phyloP scores from a whole-genome alignment of 495 filamentous ascomycete genomes.

The Tuber indicum region DNA sequence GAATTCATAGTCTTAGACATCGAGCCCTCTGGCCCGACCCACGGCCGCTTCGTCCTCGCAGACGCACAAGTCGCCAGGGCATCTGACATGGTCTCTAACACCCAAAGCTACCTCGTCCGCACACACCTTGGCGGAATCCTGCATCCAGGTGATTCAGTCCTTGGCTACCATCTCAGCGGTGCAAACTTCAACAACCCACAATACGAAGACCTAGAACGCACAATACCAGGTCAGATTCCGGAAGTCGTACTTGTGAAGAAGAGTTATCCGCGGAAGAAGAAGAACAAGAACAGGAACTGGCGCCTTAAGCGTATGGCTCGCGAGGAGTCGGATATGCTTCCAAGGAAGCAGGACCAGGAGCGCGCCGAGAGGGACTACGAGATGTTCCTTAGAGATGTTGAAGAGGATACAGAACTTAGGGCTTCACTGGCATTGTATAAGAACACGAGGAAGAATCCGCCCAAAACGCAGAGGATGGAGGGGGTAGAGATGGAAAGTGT shows the following conservation, averaged over 20 bases:
- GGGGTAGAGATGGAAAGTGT: constrained; percentile 42
- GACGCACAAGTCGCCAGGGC: constrained; percentile 83
- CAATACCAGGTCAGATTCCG: constrained; percentile 66
- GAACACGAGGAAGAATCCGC: constrained; percentile 47
- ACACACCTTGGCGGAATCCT: constrained; percentile 86
- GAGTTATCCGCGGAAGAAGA: constrained; percentile 76
- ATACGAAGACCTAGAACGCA: constrained; percentile 70
- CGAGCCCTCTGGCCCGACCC: constrained; percentile 64
- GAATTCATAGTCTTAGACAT: constrained; percentile 96
- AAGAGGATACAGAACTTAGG: constrained; percentile 86
- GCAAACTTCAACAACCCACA: constrained; percentile 84
- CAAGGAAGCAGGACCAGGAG: constrained; percentile 72
- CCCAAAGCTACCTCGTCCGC: constrained; percentile 73
- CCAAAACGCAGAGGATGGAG: constrained; percentile 45
- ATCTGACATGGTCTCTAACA: constrained; percentile 81
- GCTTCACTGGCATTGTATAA: constrained; percentile 82
- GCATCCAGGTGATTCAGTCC: constrained; percentile 80
- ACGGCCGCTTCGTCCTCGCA: constrained; percentile 74
- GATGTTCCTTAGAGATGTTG: constrained; percentile 92
- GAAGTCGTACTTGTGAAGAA: constrained; percentile 97
- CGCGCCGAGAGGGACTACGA: constrained; percentile 87
- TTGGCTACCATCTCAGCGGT: constrained; percentile 83
- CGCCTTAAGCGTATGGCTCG: constrained; percentile 85
- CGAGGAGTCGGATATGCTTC: constrained; percentile 75
- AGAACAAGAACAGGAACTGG: constrained; percentile 78